These are phyloP conservation scores for Talaromyces sp. DNA, from an alignment of 2,329 filamentous ascomycete species.

Conservation along the genomic window DNA sequence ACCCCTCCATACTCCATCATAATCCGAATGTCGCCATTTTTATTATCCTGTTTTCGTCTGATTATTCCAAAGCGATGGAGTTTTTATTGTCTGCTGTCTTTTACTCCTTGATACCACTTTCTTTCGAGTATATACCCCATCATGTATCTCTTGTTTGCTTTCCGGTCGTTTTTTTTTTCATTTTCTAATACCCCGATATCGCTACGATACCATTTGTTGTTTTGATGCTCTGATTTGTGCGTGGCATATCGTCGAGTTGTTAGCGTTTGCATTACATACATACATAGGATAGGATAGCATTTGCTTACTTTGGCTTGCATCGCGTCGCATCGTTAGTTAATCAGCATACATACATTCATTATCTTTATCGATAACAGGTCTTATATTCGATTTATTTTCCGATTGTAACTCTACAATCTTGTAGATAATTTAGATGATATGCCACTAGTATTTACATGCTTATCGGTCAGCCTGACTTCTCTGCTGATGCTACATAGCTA, in stretches of 20 bases:
- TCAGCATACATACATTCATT: neutral
- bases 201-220: constrained; percentile 6
- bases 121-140: constrained; percentile 5
- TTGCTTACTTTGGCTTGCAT: neutral
- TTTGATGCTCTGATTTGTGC: neutral
- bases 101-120: neutral
- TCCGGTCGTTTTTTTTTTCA: no score
- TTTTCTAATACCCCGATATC: constrained; percentile 7
- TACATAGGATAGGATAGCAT: constrained; percentile 2
- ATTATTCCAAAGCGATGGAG: constrained; percentile 1
- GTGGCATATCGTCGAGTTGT: neutral
- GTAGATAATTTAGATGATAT: no score
- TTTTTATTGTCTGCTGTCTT: neutral
- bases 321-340: neutral
- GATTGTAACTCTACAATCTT: neutral
- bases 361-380: neutral
- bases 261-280: neutral
- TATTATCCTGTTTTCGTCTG: neutral
- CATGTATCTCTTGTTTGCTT: constrained; percentile 5
- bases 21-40: neutral
- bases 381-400: neutral
- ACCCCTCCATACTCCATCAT: neutral
- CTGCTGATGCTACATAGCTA: no score
- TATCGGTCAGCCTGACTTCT: no score
- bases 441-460: no score